Evolutionary conservation across 129 eudicot species (phyloP).

Genomic region (Artemisia annua): DNA sequence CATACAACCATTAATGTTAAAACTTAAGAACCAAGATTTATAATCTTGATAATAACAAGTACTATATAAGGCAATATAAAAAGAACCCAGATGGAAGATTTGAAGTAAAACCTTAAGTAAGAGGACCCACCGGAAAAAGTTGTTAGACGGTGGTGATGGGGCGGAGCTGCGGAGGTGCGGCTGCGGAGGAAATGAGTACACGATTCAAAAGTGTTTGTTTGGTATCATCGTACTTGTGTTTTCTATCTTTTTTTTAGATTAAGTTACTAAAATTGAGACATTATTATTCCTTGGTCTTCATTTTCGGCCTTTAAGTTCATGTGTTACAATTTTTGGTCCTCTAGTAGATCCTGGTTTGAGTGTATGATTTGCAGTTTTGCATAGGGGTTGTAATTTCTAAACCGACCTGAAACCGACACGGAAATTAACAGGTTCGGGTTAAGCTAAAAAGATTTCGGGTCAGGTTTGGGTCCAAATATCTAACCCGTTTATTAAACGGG

Average conservation of each 20-base stretch:
- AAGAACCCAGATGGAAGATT: not conserved
- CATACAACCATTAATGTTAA: conserved; percentile 5
- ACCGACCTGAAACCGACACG: no score
- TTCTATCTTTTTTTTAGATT: conserved; percentile 7
- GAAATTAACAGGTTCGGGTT: no score
- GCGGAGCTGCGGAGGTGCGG: conserved; percentile 20
- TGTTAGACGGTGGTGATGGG: not conserved
- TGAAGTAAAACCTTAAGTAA: not conserved
- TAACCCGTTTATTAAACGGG: no score
- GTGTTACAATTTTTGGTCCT: not conserved
- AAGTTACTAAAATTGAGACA: not conserved
- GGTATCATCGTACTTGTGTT: conserved; percentile 13
- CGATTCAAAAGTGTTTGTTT: not conserved
- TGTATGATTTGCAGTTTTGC: no score
- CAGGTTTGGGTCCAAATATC: no score
- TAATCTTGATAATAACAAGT: conserved; percentile 5
- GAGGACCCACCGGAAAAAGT: conserved; percentile 26
- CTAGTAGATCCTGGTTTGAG: no score
- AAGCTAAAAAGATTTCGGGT: no score
- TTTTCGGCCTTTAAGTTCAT: not conserved
- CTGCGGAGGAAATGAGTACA: conserved; percentile 14
- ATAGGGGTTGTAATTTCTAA: no score
- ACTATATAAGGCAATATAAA: conserved; percentile 4
- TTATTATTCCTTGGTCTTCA: not conserved
- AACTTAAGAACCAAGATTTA: not conserved